These are phyloP conservation scores for Cercis canadensis DNA, from an alignment of 306 rosid genomes.

Conservation along the genomic window DNA sequence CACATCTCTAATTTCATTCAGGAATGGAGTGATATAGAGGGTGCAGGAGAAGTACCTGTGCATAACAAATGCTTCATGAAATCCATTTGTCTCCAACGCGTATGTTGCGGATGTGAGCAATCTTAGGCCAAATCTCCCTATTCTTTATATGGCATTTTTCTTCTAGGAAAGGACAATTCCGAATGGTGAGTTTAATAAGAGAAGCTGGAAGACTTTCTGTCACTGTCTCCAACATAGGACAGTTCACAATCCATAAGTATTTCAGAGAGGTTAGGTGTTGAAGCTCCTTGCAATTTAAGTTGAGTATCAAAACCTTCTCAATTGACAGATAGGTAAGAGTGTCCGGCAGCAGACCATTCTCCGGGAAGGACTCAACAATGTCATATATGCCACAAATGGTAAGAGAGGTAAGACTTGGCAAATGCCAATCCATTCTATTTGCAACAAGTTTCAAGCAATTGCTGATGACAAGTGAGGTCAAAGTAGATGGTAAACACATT, in stretches of 20 bases:
- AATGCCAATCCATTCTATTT: not conserved
- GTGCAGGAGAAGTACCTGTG: no score
- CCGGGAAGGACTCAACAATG: not conserved
- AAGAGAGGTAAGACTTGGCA: not conserved
- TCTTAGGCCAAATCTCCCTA: no score
- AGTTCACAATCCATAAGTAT: not conserved
- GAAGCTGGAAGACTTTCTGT: not conserved
- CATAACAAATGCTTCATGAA: no score
- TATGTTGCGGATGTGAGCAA: no score
- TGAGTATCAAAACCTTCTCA: not conserved
- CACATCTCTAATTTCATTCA: no score
- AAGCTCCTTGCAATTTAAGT: not conserved
- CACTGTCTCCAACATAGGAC: not conserved
- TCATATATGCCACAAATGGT: not conserved
- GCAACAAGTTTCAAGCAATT: not conserved
- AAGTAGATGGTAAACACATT: not conserved
- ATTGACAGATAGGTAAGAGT: not conserved
- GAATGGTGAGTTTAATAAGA: not conserved
- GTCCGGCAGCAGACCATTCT: not conserved
- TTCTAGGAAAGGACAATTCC: no score
- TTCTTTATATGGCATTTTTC: no score
- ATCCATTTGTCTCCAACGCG: no score
- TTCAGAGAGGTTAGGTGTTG: not conserved
- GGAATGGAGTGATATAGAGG: no score
- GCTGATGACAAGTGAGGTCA: not conserved